Percentiles rank a stretch among this genome's conserved stretches.
phyloP scores from a whole-genome alignment of 305 asterid genomes.

The Solanum aculeatissimum region DNA sequence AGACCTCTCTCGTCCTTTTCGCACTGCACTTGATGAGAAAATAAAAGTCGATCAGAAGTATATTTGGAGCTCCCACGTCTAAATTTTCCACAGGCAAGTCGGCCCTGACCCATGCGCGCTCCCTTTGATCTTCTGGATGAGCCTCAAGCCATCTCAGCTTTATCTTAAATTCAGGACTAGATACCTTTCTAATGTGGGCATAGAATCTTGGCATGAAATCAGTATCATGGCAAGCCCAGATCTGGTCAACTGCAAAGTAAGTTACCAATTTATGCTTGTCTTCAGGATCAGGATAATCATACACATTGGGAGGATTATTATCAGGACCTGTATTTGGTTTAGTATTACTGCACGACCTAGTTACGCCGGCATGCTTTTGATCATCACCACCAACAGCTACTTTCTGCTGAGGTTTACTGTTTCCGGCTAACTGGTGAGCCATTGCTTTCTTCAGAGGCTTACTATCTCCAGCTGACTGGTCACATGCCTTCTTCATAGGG shows the following conservation, averaged over 20 bases:
- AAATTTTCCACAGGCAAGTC: constrained; percentile 67
- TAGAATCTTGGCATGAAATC: constrained; percentile 79
- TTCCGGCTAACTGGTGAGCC: not conserved
- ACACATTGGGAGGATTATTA: not conserved
- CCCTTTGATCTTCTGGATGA: constrained; percentile 28
- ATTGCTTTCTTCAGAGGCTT: not conserved
- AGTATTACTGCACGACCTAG: constrained; percentile 2
- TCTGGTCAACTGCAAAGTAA: constrained; percentile 36
- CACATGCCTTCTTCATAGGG: not conserved
- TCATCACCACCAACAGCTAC: constrained; percentile 5
- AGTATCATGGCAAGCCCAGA: constrained; percentile 74
- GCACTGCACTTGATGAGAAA: constrained; percentile 53
- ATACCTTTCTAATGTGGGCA: constrained; percentile 41
- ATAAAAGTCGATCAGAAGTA: constrained; percentile 14
- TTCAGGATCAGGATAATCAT: constrained; percentile 47
- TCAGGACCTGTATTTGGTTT: not conserved
- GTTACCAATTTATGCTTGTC: constrained; percentile 30
- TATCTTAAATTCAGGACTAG: constrained; percentile 31
- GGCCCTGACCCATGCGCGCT: constrained; percentile 27
- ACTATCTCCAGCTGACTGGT: not conserved
- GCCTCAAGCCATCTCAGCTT: constrained; percentile 62
- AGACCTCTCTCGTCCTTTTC: constrained; percentile 27
- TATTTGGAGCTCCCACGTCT: constrained; percentile 2
- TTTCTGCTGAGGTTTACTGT: not conserved
- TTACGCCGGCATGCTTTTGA: constrained; percentile 1